These are phyloP conservation scores for Saitozyma sp. DNA, from an alignment of 768 basidiomycete species.

Conservation along the genomic window DNA sequence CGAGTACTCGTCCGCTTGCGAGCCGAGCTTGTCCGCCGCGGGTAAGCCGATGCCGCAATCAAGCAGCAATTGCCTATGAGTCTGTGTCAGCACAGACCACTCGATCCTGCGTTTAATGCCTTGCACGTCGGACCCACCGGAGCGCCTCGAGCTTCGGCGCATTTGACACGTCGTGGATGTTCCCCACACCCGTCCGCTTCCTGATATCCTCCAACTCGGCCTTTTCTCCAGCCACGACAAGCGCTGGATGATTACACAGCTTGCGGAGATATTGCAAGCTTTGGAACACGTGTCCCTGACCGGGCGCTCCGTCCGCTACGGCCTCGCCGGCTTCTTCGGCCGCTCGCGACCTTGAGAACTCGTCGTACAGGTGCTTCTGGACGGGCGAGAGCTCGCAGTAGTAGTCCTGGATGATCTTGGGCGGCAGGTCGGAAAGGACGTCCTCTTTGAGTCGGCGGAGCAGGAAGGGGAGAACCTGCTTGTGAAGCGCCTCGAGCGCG, in stretches of 20 bases:
- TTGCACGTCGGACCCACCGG: constrained; percentile 62
- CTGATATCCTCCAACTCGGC: constrained; percentile 44
- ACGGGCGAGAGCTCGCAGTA: constrained; percentile 95
- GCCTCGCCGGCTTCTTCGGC: constrained; percentile 65
- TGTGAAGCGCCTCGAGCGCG: constrained; percentile 93
- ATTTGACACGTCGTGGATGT: constrained; percentile 70
- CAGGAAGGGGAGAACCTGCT: constrained; percentile 98
- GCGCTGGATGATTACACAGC: constrained; percentile 93
- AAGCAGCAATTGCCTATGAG: constrained; percentile 76
- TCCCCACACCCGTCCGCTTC: constrained; percentile 31
- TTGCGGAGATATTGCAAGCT: constrained; percentile 94
- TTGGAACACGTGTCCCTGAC: constrained; percentile 83
- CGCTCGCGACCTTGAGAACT: constrained; percentile 80
- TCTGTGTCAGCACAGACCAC: background rate
- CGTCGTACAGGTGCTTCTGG: constrained; percentile 91
- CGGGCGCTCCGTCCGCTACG: constrained; percentile 56
- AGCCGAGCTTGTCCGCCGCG: constrained; percentile 65
- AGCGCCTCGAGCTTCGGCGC: constrained; percentile 92
- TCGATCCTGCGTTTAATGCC: no score
- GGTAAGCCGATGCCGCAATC: constrained; percentile 87
- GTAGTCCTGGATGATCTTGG: constrained; percentile 99
- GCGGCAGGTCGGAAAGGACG: constrained; percentile 89
- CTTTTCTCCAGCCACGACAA: constrained; percentile 79
- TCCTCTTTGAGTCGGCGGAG: constrained; percentile 96
- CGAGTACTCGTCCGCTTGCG: constrained; percentile 62